A percentile compares a stretch with the other conserved stretches of the same genome.
Conservation (phyloP, 192 early-diverging fungal genomes). For the Mortierella alpina region DNA sequence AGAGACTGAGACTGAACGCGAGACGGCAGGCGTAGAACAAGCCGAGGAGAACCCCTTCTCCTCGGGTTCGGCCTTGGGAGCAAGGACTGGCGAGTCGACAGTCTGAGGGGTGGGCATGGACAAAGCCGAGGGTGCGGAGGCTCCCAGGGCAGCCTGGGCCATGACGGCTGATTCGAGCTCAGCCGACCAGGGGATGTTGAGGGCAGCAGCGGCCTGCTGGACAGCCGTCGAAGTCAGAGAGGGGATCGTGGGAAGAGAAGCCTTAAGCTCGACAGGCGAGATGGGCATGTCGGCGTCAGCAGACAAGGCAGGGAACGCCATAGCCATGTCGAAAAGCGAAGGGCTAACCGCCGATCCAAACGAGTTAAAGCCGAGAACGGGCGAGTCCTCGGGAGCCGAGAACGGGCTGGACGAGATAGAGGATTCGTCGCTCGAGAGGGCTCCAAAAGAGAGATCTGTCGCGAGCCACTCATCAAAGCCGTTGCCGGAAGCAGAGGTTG, state of each 20-base stretch:
- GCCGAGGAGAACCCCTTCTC: conserved; percentile 8
- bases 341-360: conserved; percentile 23
- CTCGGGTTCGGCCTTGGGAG: conserved; percentile 20
- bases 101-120: conserved; percentile 7
- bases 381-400: conserved; percentile 40
- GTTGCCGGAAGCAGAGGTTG: conserved; percentile 15
- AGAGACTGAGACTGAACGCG: conserved; percentile 4
- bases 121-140: conserved; percentile 6
- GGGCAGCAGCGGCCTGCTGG: conserved; percentile 52
- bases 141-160: conserved; percentile 38
- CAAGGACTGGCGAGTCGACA: conserved; percentile 20
- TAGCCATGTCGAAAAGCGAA: conserved; percentile 43
- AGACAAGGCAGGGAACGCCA: conserved; percentile 7
- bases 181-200: conserved; percentile 50
- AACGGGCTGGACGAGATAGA: conserved; percentile 42
- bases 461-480: conserved; percentile 54
- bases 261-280: not conserved
- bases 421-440: conserved; percentile 41
- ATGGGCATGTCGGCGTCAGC: not conserved
- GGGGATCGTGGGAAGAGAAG: conserved; percentile 1
- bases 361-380: conserved; percentile 47
- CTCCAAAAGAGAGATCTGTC: conserved; percentile 29
- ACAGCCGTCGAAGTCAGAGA: conserved; percentile 40
- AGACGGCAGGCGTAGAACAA: conserved; percentile 12
- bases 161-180: conserved; percentile 48